A percentile compares a stretch with the other conserved stretches of the same genome.
phyloP scores from a whole-genome alignment of 1,284 basidiomycete species.

The Pseudozyma sp. region DNA sequence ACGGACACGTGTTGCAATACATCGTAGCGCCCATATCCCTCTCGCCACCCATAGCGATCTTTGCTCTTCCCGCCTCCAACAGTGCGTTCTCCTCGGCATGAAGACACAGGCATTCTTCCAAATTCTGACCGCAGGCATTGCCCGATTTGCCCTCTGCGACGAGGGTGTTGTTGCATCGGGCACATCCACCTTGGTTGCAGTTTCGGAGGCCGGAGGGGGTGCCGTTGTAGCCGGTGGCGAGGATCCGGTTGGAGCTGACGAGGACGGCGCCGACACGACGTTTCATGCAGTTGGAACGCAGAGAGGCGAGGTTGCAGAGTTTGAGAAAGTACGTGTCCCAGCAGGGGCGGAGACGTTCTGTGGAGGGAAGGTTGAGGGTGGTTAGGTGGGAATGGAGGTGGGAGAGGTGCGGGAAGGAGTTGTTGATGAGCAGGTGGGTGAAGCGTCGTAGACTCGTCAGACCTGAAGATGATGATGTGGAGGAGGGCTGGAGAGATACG shows the following conservation, averaged over 20 bases:
- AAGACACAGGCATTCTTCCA: slow-evolving; percentile 89
- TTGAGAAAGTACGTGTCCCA: slow-evolving; percentile 68
- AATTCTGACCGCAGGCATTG: slow-evolving; percentile 72
- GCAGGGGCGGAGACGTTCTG: slow-evolving; percentile 78
- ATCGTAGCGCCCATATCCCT: slow-evolving; percentile 74
- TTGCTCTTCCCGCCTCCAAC: slow-evolving; percentile 82
- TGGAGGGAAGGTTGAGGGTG: slow-evolving; percentile 78
- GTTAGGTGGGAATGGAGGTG: slow-evolving; percentile 78
- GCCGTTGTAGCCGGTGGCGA: slow-evolving; percentile 99
- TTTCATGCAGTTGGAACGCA: slow-evolving; percentile 79
- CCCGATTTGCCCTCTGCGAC: not conserved
- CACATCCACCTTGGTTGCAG: slow-evolving; percentile 68
- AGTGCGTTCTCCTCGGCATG: slow-evolving; percentile 99
- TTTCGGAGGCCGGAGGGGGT: slow-evolving; percentile 84
- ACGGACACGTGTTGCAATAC: slow-evolving; percentile 94
- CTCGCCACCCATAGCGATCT: slow-evolving; percentile 62
- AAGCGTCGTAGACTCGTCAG: slow-evolving; percentile 30
- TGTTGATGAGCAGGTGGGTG: slow-evolving; percentile 78
- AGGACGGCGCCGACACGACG: slow-evolving; percentile 92
- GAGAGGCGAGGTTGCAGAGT: slow-evolving; percentile 64
- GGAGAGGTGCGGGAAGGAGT: slow-evolving; percentile 75
- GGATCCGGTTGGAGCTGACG: slow-evolving; percentile 82
- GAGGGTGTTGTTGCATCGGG: slow-evolving; percentile 60
- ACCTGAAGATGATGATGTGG: slow-evolving; percentile 22
- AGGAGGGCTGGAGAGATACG: slow-evolving; percentile 7